A percentile compares a stretch with the other conserved stretches of the same genome.
Conservation (phyloP, 345 rosid genomes). For the Brassica rapa region DNA sequence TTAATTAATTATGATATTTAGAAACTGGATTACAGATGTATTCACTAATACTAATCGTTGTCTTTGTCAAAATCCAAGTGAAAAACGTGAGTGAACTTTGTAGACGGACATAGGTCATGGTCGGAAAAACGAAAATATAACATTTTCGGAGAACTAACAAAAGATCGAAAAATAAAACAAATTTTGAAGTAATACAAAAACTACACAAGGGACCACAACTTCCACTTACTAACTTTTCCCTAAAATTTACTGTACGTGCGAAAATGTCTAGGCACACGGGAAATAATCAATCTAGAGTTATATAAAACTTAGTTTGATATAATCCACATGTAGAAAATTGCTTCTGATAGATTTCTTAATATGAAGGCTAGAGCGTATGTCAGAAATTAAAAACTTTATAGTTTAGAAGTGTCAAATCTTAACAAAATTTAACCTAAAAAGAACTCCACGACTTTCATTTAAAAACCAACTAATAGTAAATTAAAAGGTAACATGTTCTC, state of each 20-base stretch:
- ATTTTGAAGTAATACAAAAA: background rate
- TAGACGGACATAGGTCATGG: conserved; percentile 27
- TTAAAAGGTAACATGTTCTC: background rate
- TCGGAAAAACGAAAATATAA: conserved; percentile 14
- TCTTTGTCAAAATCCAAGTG: conserved; percentile 17
- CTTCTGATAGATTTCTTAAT: background rate
- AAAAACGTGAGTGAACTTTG: conserved; percentile 26
- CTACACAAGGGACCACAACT: background rate
- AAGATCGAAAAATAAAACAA: background rate
- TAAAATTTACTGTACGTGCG: conserved; percentile 11
- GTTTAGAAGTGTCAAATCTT: background rate
- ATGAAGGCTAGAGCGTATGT: background rate
- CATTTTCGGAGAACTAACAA: conserved; percentile 7
- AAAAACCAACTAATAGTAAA: background rate
- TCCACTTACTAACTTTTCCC: background rate
- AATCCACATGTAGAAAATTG: background rate
- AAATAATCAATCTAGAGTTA: background rate
- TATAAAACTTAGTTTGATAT: background rate
- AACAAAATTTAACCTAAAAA: background rate
- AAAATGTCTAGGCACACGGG: background rate
- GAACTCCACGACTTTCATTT: background rate
- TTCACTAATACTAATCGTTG: background rate
- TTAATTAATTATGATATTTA: background rate
- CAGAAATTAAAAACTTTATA: background rate
- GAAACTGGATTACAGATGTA: background rate